These are phyloP conservation scores for Urostyla sp. DNA, from an alignment of 73 alveolate species.

Conservation along the genomic window DNA sequence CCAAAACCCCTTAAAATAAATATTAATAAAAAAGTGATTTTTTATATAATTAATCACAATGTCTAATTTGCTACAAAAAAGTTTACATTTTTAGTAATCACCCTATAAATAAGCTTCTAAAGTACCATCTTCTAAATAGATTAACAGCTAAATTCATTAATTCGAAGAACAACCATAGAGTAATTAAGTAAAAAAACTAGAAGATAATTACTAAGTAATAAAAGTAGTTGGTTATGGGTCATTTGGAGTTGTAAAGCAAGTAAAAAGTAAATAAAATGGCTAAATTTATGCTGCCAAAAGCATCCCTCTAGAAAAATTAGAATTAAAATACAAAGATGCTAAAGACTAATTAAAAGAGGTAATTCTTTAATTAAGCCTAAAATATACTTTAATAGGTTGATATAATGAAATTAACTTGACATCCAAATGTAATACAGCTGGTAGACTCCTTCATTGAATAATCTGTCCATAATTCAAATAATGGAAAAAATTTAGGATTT, in stretches of 20 bases:
- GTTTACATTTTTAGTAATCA: neutral
- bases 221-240: slow-evolving; percentile 50
- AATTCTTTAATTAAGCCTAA: neutral
- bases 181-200: neutral
- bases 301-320: slow-evolving; percentile 13
- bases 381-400: slow-evolving; percentile 29
- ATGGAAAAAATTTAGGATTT: neutral
- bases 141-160: neutral
- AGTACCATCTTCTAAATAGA: neutral
- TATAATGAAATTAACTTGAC: slow-evolving; percentile 19
- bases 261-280: neutral
- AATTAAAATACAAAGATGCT: slow-evolving; percentile 18
- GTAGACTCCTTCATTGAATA: slow-evolving; percentile 45
- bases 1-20: too few relatives aligned
- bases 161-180: neutral
- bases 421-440: slow-evolving; percentile 43
- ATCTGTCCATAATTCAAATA: neutral
- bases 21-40: too few relatives aligned
- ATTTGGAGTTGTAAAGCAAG: slow-evolving; percentile 29
- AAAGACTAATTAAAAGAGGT: slow-evolving; percentile 48
- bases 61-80: slow-evolving; percentile 28
- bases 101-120: neutral
- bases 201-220: neutral
- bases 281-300: slow-evolving; percentile 9
- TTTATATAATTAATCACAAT: too few relatives aligned